Conservation (phyloP, 768 basidiomycete species). For the Auricularia sp. region DNA sequence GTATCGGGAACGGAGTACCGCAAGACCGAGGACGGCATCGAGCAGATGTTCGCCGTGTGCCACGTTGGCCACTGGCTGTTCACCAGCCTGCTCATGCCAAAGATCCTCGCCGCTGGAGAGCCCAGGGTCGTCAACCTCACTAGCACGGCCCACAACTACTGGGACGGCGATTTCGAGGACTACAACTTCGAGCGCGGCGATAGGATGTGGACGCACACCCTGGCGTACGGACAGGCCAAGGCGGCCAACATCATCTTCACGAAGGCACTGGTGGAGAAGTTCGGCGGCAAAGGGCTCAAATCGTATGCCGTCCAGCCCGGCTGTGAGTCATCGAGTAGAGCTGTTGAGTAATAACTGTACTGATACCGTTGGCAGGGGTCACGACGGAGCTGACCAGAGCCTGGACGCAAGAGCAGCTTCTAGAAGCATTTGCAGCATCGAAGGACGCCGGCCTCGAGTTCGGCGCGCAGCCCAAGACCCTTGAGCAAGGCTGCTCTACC, state of each 20-base stretch:
- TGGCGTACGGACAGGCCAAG: not conserved
- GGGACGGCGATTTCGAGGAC: not conserved
- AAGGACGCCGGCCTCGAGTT: not conserved
- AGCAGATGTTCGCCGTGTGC: not conserved
- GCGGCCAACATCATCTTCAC: not conserved
- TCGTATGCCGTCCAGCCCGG: not conserved
- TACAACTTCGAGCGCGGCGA: not conserved
- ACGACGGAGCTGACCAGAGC: not conserved
- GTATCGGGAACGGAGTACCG: not conserved
- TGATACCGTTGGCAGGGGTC: not conserved
- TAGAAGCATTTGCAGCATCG: not conserved
- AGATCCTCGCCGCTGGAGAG: not conserved
- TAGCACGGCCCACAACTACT: not conserved
- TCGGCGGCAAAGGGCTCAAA: not conserved
- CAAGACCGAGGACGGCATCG: not conserved
- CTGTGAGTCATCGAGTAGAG: not conserved
- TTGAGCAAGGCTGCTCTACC: not conserved
- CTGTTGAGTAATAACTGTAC: not conserved
- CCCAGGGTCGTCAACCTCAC: not conserved
- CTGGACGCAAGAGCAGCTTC: not conserved
- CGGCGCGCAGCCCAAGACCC: not conserved
- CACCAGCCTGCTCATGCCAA: not conserved
- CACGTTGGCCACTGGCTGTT: not conserved
- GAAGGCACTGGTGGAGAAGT: not conserved
- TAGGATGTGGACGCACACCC: not conserved